These are phyloP conservation scores for Urtica urens DNA, from an alignment of 306 rosid species.

Conservation along the genomic window DNA sequence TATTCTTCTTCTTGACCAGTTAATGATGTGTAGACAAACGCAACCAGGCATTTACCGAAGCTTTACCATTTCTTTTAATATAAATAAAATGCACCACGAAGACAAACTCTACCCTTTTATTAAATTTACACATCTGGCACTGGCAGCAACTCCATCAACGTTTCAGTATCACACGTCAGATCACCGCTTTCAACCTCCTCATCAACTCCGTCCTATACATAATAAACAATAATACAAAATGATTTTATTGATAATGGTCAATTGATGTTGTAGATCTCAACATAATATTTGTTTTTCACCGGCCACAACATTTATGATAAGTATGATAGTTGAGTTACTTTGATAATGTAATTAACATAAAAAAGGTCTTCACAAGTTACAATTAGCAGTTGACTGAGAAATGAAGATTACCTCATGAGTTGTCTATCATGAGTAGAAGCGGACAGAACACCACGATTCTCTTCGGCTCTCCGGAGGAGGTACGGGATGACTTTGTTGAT, in stretches of 20 bases:
- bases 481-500: slow-evolving; percentile 73
- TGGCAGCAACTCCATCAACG: slow-evolving; percentile 6
- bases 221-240: background rate
- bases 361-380: background rate
- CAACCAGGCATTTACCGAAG: background rate
- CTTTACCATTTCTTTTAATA: background rate
- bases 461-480: slow-evolving; percentile 82
- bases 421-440: slow-evolving; percentile 57
- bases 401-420: slow-evolving; percentile 46
- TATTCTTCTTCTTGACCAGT: background rate
- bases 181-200: slow-evolving; percentile 40
- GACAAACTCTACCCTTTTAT: background rate
- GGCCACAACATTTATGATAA: no score
- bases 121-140: no score
- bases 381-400: background rate
- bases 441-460: slow-evolving; percentile 71
- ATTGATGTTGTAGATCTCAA: background rate
- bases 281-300: background rate
- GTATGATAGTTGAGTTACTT: no score
- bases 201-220: slow-evolving; percentile 46
- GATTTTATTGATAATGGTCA: background rate
- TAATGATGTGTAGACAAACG: background rate
- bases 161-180: slow-evolving; percentile 4
- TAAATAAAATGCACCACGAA: slow-evolving; percentile 9
- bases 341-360: no score